phyloP scores from a whole-genome alignment of 176 grass and related monocot genomes.

The Oryza meridionalis region DNA sequence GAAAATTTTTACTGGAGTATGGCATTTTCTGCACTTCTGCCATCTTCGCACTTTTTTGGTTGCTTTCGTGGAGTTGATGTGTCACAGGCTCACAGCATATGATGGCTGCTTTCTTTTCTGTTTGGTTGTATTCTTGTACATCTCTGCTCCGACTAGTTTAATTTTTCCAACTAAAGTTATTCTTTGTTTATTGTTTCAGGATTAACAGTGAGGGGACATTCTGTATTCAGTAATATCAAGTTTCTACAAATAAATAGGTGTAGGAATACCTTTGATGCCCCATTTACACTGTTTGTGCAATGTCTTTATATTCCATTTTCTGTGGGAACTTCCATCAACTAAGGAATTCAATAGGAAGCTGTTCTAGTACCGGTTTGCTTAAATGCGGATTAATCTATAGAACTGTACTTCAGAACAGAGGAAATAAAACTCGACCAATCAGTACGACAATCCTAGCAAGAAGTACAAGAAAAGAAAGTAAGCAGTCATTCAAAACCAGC shows the following conservation, averaged over 20 bases:
- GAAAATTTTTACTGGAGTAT: slow-evolving; percentile 6
- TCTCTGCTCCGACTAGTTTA: slow-evolving; percentile 30
- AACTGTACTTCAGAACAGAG: slow-evolving; percentile 44
- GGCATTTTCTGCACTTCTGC: slow-evolving; percentile 14
- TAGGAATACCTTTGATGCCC: slow-evolving; percentile 43
- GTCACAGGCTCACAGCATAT: neutral
- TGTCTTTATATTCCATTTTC: slow-evolving; percentile 59
- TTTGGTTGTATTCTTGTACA: slow-evolving; percentile 38
- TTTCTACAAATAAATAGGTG: slow-evolving; percentile 31
- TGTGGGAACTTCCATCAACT: slow-evolving; percentile 67
- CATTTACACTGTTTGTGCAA: slow-evolving; percentile 38
- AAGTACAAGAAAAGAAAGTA: slow-evolving; percentile 41
- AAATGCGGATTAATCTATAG: slow-evolving; percentile 45
- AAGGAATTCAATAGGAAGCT: slow-evolving; percentile 53
- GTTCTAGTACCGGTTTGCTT: slow-evolving; percentile 46
- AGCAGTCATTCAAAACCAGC: slow-evolving; percentile 47
- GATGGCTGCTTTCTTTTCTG: neutral
- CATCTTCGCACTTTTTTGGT: slow-evolving; percentile 33
- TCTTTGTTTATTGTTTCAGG: slow-evolving; percentile 49
- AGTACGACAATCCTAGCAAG: slow-evolving; percentile 44
- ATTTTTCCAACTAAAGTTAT: slow-evolving; percentile 33
- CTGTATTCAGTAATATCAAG: slow-evolving; percentile 37
- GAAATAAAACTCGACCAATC: slow-evolving; percentile 48
- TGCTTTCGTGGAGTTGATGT: slow-evolving; percentile 36
- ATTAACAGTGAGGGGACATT: slow-evolving; percentile 29